A percentile compares a stretch with the other conserved stretches of the same genome.
These are phyloP conservation scores for Ascochyta pisi DNA, from an alignment of 2,329 filamentous ascomycete species.

Conservation along the genomic window DNA sequence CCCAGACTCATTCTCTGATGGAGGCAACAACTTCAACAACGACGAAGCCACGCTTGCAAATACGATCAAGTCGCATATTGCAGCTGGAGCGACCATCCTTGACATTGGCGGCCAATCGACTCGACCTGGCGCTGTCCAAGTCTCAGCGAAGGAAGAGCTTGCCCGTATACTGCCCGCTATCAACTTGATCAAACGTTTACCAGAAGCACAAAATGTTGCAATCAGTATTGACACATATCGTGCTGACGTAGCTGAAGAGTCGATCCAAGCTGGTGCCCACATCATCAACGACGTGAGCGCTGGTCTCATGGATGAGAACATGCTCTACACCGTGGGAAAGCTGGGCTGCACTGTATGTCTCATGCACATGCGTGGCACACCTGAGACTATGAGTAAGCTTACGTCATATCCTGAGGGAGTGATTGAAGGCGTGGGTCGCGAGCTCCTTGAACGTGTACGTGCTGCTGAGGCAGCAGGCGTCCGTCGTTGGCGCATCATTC, in stretches of 20 bases:
- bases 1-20: slow-evolving; percentile 96
- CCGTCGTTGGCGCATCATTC: slow-evolving; percentile 89
- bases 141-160: slow-evolving; percentile 76
- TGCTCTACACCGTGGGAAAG: slow-evolving; percentile 80
- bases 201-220: slow-evolving; percentile 67
- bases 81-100: slow-evolving; percentile 78
- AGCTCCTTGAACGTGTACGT: slow-evolving; percentile 72
- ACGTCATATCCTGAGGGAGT: slow-evolving; percentile 71
- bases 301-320: slow-evolving; percentile 76
- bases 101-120: slow-evolving; percentile 95
- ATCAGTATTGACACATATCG: slow-evolving; percentile 95
- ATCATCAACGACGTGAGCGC: slow-evolving; percentile 95
- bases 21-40: slow-evolving; percentile 62
- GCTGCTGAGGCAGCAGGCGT: slow-evolving; percentile 84
- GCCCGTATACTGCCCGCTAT: slow-evolving; percentile 82
- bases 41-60: slow-evolving; percentile 59
- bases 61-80: slow-evolving; percentile 68
- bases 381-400: slow-evolving; percentile 77
- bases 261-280: slow-evolving; percentile 80
- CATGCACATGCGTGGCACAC: slow-evolving; percentile 94
- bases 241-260: slow-evolving; percentile 78
- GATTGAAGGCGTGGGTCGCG: slow-evolving; percentile 67
- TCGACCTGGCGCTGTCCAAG: slow-evolving; percentile 73
- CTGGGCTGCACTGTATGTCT: slow-evolving; percentile 80
- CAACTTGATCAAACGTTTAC: slow-evolving; percentile 70